Percentiles rank a stretch among this genome's conserved stretches.
Evolutionary conservation across 1,139 yeast species (phyloP).

Genomic region (Taiozyma sp.): DNA sequence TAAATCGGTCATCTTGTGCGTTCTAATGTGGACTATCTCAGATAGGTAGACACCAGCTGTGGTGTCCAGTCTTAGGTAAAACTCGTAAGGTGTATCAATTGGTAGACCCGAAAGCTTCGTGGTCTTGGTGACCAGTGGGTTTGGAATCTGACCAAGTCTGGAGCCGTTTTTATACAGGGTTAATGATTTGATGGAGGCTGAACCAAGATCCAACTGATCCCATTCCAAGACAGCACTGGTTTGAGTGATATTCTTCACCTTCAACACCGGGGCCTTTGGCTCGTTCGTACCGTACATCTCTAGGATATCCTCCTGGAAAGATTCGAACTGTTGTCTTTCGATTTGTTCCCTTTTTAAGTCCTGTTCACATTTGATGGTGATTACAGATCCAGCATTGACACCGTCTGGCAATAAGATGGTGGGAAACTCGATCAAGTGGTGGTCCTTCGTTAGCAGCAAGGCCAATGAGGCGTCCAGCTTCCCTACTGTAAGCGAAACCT

Average conservation of each 20-base stretch:
- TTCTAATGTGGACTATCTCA: slow-evolving; percentile 60
- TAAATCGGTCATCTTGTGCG: slow-evolving; percentile 95
- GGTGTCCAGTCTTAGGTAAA: slow-evolving; percentile 77
- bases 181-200: slow-evolving; percentile 72
- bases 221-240: slow-evolving; percentile 93
- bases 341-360: slow-evolving; percentile 62
- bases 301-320: slow-evolving; percentile 70
- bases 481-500: slow-evolving; percentile 88
- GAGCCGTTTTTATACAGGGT: slow-evolving; percentile 74
- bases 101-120: slow-evolving; percentile 91
- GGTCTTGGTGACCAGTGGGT: slow-evolving; percentile 71
- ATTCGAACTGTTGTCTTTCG: slow-evolving; percentile 54
- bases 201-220: slow-evolving; percentile 83
- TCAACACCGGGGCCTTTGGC: slow-evolving; percentile 71
- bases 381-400: slow-evolving; percentile 90
- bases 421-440: slow-evolving; percentile 93
- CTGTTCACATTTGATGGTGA: slow-evolving; percentile 78
- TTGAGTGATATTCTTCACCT: slow-evolving; percentile 78
- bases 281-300: slow-evolving; percentile 64
- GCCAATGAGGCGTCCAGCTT: slow-evolving; percentile 95
- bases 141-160: slow-evolving; percentile 82
- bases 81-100: slow-evolving; percentile 74
- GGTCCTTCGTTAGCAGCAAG: slow-evolving; percentile 81
- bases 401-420: slow-evolving; percentile 87
- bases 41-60: slow-evolving; percentile 83